Evolutionary conservation across 176 grass and related monocot species (phyloP), one percentile per base, ranked within the genome.

Genomic region (Elymus sibiricus): DNA sequence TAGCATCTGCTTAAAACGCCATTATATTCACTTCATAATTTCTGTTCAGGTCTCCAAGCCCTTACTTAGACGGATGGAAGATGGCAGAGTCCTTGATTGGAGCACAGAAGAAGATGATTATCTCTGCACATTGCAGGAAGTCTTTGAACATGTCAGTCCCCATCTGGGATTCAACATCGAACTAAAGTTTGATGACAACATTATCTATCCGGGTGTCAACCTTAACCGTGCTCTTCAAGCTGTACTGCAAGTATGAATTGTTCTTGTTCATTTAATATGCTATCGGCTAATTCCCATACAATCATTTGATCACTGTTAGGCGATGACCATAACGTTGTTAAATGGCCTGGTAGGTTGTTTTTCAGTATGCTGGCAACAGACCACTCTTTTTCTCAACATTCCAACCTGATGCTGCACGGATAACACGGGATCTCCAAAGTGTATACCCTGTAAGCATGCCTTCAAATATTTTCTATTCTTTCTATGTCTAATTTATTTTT

Each of bases 141-240:
- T 63, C 22, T 95, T 98, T 80, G 66, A 94, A 88, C 9, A 31
- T 79, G 92, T 94, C 9, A 91, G 86, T 86, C 89, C 88, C 29
- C 81, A 55, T 73, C 28, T 98, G 46, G 93, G 96, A 82, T 98
- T 98, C 81, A 98, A 94, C 74, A 90, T 98, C 77, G 96, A 98
- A 80, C 73, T 98, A 16, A 98, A 98, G 76, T 94, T 98, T 83
- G 93, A 92, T 65, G 93, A 98, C 66, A 19, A 80, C 86, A 37
- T 91, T 65, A 21, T 89, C 49, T 98, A 95, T 79, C 64, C 74
- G n/a, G 85, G 82, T 43, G 82, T 87, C 38, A 28, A 92, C n/a
- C 90, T 98, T 51, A 80, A 64, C 51, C 62, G 32, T 66, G 69
- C 47, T 39, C 88, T 98, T 81, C 84, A 86, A 77, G 86, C 83